Base-by-base conservation (phyloP, 805 yeast species). In the Wickerhamomyces xylosicus region DNA sequence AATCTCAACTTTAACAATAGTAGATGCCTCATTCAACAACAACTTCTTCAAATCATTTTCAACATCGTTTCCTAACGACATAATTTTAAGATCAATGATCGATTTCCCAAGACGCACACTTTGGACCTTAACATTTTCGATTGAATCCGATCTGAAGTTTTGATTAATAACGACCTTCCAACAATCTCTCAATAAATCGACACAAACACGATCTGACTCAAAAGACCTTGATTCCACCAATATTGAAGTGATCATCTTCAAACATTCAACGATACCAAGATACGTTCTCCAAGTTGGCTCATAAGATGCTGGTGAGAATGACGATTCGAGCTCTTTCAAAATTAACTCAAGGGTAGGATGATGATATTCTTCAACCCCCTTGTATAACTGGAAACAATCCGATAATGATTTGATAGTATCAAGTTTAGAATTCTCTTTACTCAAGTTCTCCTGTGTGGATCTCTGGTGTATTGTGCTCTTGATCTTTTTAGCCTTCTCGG, bases 231-330 rank as follows among this genome's bases (percentile, higher is more conserved):
- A 19, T 9, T 28, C 32, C 32, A 39, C 37, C 39, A 49, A 39
- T 15, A 31, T 45, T 14, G 47, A 45, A 2, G 49, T 37, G 10
- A 62, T 27, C 8, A 42, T 41, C 2, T 39, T 51, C 20, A 72
- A 55, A 9, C 64, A 60, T 37, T 72, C 77, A 45, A 63, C 67
- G 16, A 61, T 58, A 1, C 67, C 64, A 2, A 68, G 42, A 46
- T 76, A 74, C 2, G 79, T 66, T 47, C 81, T 68, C 90, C 90
- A 82, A 1, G 85, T 71, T 37, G 62, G 61, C 1, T 63, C 48
- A 31, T 49, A 52, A 38, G 27, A 58, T 35, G 18, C 37, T 38
- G 38, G 54, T 35, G 39, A 53, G 43, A 21, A 55, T 59, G 54
- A 66, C 47, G 3, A 41, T 34, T 4, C 41, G 37, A 39, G 60